Evolutionary conservation across 768 basidiomycete species (phyloP), one percentile per base, ranked within the genome.

Genomic region (Chalciporus piperatus): DNA sequence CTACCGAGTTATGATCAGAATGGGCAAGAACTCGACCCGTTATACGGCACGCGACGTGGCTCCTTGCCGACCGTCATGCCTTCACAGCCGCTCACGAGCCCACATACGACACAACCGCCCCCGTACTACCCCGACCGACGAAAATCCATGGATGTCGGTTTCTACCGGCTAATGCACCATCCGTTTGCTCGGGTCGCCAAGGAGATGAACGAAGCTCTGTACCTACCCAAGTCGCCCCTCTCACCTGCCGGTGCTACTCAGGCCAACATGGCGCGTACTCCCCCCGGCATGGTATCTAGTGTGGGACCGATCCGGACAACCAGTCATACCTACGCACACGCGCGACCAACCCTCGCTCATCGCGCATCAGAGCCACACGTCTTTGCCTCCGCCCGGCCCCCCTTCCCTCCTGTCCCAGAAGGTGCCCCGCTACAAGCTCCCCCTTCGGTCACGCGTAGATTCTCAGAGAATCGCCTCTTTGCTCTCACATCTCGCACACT

Each of bases 141-240:
- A 54, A 70, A 52, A 64, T 75, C 54, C 67, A 63, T 69, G 61
- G 80, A 62, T 64, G 72, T 56, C 65, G 81, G 58, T 46, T 67
- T 79, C 22, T 80, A 78, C 40, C 70, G 79, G 38, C 77, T 81
- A 3, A 78, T 80, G 66, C 81, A 84, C 19, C 69, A 70, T 32
- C 69, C 69, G 0, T 72, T 67, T 13, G 68, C 69, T 1, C 56
- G 59, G 5, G 41, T 72, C 11, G 70, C 61, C 48, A 65, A 69
- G 59, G 67, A 69, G 39, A 71, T 65, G 43, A 69, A 69, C 28
- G 70, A 70, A 19, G 70, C 68, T 3, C 20, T 70, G 22, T 71
- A 59, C 50, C 39, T 67, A 14, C 63, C 66, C 22, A 68, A 68
- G 51, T 68, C 70, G 1, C 69, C 68, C 1, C 66, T 69, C 16